Evolutionary conservation across 768 basidiomycete genomes (phyloP).

Genomic region (Trametes cinnabarina): DNA sequence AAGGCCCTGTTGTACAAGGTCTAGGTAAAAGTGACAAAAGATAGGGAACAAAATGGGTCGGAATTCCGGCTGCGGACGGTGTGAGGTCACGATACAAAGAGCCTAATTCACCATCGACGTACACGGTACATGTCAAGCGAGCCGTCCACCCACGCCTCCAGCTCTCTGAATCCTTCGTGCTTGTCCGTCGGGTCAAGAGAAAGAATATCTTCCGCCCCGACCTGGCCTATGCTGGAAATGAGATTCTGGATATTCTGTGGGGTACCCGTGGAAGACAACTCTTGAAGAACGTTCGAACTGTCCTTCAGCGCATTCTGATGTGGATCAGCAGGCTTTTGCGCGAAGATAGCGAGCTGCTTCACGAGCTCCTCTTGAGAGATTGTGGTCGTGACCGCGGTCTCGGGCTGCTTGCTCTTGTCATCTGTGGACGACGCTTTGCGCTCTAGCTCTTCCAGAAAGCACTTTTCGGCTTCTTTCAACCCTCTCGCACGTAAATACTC

Average conservation of each 20-base stretch:
- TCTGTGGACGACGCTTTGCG: conserved; percentile 28
- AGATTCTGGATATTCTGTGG: conserved; percentile 71
- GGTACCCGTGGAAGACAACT: conserved; percentile 66
- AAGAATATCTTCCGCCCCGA: conserved; percentile 80
- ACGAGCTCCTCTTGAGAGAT: conserved; percentile 50
- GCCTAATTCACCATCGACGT: conserved; percentile 27
- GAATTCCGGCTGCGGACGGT: conserved; percentile 75
- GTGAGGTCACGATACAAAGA: neutral
- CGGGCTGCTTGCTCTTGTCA: conserved; percentile 36
- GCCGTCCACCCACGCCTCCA: conserved; percentile 87
- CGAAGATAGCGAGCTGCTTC: conserved; percentile 62
- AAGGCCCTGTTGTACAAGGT: conserved; percentile 87
- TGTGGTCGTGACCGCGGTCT: conserved; percentile 16
- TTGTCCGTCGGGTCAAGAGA: conserved; percentile 82
- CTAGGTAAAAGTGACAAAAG: conserved; percentile 96
- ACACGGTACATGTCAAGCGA: conserved; percentile 91
- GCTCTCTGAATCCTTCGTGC: conserved; percentile 80
- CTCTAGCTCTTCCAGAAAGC: conserved; percentile 41
- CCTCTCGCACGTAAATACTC: conserved; percentile 50
- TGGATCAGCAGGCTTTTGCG: conserved; percentile 63
- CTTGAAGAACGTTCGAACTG: conserved; percentile 60
- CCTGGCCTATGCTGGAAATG: conserved; percentile 72
- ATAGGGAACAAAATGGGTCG: conserved; percentile 92
- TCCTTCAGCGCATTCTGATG: conserved; percentile 75
- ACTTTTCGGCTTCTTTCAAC: conserved; percentile 44